A percentile compares a stretch with the other conserved stretches of the same genome.
These are phyloP conservation scores for Basipetospora chlamydospora DNA, from an alignment of 2,329 filamentous ascomycete species.

Conservation along the genomic window DNA sequence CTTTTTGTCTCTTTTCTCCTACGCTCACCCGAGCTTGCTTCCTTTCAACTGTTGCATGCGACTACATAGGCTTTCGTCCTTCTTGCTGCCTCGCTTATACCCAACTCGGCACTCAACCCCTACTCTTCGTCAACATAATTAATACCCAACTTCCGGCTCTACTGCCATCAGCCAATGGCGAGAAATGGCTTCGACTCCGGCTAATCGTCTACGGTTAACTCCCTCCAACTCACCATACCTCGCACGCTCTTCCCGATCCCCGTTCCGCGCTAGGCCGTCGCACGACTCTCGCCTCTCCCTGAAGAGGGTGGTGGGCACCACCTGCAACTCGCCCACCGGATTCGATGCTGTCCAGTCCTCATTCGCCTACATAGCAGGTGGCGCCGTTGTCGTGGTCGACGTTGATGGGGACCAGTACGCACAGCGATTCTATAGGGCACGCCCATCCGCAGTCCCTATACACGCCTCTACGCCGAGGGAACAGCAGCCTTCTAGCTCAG, in stretches of 20 bases:
- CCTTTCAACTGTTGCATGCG: too few species aligned
- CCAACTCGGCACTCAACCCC: too few species aligned
- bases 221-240: constrained; percentile 64
- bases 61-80: too few species aligned
- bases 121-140: neutral
- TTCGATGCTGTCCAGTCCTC: constrained; percentile 68
- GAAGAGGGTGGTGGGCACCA: constrained; percentile 80
- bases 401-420: constrained; percentile 52
- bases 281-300: constrained; percentile 53
- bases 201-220: constrained; percentile 51
- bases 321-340: constrained; percentile 67
- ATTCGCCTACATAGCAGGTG: constrained; percentile 87
- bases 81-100: too few species aligned
- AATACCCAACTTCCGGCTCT: neutral
- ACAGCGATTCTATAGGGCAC: constrained; percentile 83
- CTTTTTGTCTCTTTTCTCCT: too few species aligned
- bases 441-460: constrained; percentile 58
- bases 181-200: constrained; percentile 43
- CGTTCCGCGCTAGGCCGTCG: constrained; percentile 31
- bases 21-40: too few species aligned
- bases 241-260: constrained; percentile 48
- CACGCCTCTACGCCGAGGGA: constrained; percentile 40
- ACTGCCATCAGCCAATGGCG: constrained; percentile 31
- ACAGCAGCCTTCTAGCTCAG: constrained; percentile 33
- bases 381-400: constrained; percentile 79